These are phyloP conservation scores for Paramecium octaurelia DNA, from an alignment of 73 alveolate genomes.

Conservation along the genomic window DNA sequence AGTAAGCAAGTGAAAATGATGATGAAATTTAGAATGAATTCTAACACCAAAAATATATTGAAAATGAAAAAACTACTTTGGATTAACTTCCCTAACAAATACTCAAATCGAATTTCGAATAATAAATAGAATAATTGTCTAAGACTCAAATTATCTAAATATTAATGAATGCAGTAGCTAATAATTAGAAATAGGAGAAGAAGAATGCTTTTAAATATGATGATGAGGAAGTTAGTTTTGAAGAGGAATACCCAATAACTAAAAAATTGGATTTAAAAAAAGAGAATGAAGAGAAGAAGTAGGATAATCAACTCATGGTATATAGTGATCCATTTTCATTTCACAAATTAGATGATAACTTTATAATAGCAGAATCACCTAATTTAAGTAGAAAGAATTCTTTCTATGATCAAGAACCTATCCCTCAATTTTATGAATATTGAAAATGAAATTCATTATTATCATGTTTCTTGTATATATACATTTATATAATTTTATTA, in stretches of 20 bases:
- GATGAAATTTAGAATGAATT: background rate
- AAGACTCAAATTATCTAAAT: background rate
- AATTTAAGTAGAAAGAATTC: constrained; percentile 11
- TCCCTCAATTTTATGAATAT: constrained; percentile 1
- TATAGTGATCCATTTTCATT: background rate
- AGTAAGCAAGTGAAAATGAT: background rate
- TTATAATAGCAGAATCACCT: background rate
- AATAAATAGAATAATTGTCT: background rate
- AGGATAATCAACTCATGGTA: background rate
- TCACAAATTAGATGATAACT: background rate
- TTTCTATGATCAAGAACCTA: constrained; percentile 1
- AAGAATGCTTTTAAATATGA: background rate
- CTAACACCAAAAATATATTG: background rate
- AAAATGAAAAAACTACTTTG: background rate
- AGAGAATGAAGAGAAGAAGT: background rate
- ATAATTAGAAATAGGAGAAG: background rate
- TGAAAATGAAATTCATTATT: background rate
- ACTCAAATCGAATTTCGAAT: background rate
- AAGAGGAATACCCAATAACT: constrained; percentile 17
- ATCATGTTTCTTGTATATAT: background rate
- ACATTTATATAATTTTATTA: background rate
- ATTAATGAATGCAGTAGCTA: background rate
- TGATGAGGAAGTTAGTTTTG: background rate
- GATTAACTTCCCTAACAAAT: background rate
- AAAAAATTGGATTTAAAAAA: background rate